Base-by-base conservation (phyloP, 805 yeast genomes). In the Yarrowia divulgata region DNA sequence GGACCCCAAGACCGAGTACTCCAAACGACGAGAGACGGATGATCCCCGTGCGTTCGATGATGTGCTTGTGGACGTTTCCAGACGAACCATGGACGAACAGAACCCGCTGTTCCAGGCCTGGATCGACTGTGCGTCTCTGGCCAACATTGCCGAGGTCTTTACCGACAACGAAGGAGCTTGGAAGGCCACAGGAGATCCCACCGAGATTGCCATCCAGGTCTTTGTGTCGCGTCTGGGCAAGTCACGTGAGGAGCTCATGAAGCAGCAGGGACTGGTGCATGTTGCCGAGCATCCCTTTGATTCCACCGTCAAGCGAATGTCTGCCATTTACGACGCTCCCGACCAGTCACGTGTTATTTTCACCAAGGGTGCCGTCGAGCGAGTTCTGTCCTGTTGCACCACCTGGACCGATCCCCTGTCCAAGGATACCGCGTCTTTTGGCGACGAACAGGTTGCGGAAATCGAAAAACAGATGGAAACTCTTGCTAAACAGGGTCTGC, bases 101-200 rank as follows among this genome's bases (percentile, higher is more conserved):
- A 10, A 7, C 2, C 35, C 50, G 5, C 64, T 75, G 14, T 84
- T 85, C 72, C 70, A 76, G 40, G 76, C 81, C 45, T 91, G 91
- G 90, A 77, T 90, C 68, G 75, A 79, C 34, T 81, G 89, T 60
- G 91, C 96, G 1, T 85, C 95, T 0, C 79, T 92, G 71, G 97
- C 97, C 43, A 92, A 91, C 74, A 87, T 91, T 74, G 94, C 97
- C 3, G 78, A 76, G n/a, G 79, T 77, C 29, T 82, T 80, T 18
- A 84, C 84, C 39, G 77, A 79, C 19, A 52, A 69, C 12, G 71
- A 78, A 16, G 76, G 73, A 4, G 78, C 77, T 10, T 91, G 96
- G 96, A 85, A 85, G 73, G 93, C 92, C 10, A 88, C 87, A 75
- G 97, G 97, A 70, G 97, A 91, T 76, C 94, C 97, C 50, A 91